Conservation (phyloP, 768 basidiomycete species). For the Hydnomerulius pinastri region DNA sequence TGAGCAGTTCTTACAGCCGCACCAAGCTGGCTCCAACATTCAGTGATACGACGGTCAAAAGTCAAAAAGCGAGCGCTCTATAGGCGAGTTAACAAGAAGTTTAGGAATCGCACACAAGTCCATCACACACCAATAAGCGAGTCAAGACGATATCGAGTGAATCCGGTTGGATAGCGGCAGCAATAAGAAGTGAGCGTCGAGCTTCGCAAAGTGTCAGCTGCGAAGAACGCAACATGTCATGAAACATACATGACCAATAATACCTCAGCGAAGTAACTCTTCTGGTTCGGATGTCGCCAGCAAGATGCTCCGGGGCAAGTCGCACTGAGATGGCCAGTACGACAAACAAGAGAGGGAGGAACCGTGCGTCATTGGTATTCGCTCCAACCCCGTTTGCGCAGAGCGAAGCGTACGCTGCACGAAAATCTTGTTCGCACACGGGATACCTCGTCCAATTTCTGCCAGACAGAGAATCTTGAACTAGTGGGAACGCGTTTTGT, state of each 20-base stretch:
- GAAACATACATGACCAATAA: constrained; percentile 89
- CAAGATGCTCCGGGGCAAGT: constrained; percentile 82
- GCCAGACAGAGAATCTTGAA: constrained; percentile 6
- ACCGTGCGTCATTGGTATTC: constrained; percentile 77
- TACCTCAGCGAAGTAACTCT: constrained; percentile 84
- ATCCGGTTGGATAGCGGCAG: constrained; percentile 92
- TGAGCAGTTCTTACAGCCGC: constrained; percentile 93
- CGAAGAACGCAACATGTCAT: constrained; percentile 7
- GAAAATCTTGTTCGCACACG: constrained; percentile 82
- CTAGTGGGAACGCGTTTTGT: neutral
- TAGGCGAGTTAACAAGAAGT: constrained; percentile 13
- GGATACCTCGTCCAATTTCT: constrained; percentile 96
- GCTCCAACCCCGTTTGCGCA: constrained; percentile 61
- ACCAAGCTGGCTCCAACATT: constrained; percentile 95
- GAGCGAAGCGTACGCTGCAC: constrained; percentile 66
- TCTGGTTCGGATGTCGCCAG: constrained; percentile 73
- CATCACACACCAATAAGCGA: constrained; percentile 63
- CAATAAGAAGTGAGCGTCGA: constrained; percentile 83
- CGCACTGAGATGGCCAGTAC: constrained; percentile 86
- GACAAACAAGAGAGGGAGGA: constrained; percentile 90
- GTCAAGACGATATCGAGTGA: constrained; percentile 91
- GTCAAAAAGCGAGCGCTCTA: constrained; percentile 70
- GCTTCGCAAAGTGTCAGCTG: constrained; percentile 47
- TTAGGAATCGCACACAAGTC: neutral
- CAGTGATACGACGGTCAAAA: constrained; percentile 84